Conservation (phyloP, 768 basidiomycete species). For the Trametes cubensis region DNA sequence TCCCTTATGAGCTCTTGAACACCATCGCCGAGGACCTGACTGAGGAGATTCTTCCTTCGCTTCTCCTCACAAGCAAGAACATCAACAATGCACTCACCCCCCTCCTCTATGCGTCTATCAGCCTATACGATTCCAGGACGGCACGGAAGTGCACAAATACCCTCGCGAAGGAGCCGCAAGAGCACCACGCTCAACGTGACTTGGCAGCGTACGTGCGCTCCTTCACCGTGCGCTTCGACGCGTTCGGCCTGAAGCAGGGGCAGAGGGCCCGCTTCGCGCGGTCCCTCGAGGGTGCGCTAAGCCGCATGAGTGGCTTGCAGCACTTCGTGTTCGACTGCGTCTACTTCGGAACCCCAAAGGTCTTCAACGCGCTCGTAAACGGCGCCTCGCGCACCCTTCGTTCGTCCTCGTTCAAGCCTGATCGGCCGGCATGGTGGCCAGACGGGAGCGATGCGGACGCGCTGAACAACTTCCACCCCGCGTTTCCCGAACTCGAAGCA, state of each 20-base stretch:
- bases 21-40: not conserved
- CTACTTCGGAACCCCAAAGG: not conserved
- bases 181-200: not conserved
- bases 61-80: not conserved
- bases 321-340: not conserved
- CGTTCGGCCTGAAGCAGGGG: not conserved
- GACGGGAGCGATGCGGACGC: not conserved
- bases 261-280: not conserved
- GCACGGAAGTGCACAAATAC: not conserved
- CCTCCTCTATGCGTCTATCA: not conserved
- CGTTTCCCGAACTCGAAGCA: not conserved
- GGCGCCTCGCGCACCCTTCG: not conserved
- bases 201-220: not conserved
- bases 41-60: not conserved
- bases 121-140: not conserved
- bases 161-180: not conserved
- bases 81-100: not conserved
- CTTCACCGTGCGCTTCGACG: not conserved
- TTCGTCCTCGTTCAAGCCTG: not conserved
- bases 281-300: not conserved
- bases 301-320: not conserved
- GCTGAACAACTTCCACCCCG: not conserved
- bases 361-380: not conserved
- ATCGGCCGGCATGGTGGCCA: not conserved
- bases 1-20: not conserved